These are phyloP conservation scores for Chenopodium quinoa DNA, from an alignment of 148 eudicot species.

Conservation along the genomic window DNA sequence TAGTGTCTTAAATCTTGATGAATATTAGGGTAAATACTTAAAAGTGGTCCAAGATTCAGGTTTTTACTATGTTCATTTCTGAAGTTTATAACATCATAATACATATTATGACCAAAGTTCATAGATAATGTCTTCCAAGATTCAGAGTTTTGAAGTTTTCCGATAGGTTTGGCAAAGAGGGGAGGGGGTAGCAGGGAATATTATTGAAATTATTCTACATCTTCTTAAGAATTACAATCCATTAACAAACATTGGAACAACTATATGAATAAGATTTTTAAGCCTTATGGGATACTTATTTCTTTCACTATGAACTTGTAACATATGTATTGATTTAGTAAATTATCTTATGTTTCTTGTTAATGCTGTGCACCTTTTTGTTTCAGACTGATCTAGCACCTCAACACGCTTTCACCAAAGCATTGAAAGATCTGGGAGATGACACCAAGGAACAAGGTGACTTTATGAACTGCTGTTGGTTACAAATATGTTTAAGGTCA, in stretches of 20 bases:
- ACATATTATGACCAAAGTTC: background rate
- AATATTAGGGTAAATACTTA: too few species aligned
- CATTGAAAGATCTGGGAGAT: slow-evolving; percentile 63
- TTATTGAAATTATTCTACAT: too few species aligned
- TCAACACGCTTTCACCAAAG: slow-evolving; percentile 57
- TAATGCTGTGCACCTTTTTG: slow-evolving; percentile 1
- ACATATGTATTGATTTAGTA: background rate
- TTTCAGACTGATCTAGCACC: slow-evolving; percentile 67
- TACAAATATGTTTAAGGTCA: background rate
- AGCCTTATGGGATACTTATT: background rate
- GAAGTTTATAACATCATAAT: background rate
- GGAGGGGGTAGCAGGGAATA: too few species aligned
- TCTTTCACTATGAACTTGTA: background rate
- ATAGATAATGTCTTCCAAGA: background rate
- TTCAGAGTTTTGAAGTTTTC: too few species aligned
- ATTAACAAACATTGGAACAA: too few species aligned
- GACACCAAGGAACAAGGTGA: slow-evolving; percentile 45
- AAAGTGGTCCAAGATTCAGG: background rate
- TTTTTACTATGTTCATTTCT: background rate
- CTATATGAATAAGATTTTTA: background rate
- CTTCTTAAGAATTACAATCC: background rate
- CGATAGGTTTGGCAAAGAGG: too few species aligned
- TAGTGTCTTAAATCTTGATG: too few species aligned
- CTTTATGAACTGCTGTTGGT: background rate
- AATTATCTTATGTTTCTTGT: background rate